These are phyloP conservation scores for Ceriops decandra DNA, from an alignment of 345 rosid genomes.

Conservation along the genomic window DNA sequence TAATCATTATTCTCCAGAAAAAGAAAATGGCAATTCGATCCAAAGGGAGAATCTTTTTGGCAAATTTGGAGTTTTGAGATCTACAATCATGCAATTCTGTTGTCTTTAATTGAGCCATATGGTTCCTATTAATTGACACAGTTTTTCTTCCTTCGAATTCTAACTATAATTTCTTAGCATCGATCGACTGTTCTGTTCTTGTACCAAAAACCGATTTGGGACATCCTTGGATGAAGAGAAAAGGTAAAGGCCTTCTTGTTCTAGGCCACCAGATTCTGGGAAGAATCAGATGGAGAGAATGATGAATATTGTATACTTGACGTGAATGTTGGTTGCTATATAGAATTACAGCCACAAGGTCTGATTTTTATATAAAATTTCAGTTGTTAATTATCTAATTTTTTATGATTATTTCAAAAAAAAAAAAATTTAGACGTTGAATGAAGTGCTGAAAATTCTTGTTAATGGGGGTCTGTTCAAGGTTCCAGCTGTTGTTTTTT, in stretches of 20 bases:
- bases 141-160: conserved; percentile 30
- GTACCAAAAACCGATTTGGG: conserved; percentile 35
- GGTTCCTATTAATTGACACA: conserved; percentile 24
- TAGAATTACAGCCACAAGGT: neutral
- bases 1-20: neutral
- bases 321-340: neutral
- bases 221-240: conserved; percentile 14
- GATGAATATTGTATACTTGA: conserved; percentile 2
- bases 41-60: conserved; percentile 39
- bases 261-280: no score
- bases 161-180: conserved; percentile 41
- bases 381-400: neutral
- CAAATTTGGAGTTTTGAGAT: conserved; percentile 33
- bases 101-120: conserved; percentile 16
- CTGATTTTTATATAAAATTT: neutral
- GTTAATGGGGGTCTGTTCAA: conserved; percentile 12
- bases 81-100: conserved; percentile 31
- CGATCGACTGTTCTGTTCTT: conserved; percentile 7
- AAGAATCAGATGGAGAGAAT: no score
- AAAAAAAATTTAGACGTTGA: neutral
- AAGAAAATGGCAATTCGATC: conserved; percentile 19
- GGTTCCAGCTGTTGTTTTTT: conserved; percentile 12
- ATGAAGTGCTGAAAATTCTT: neutral
- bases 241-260: neutral
- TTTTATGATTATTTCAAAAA: neutral